Evolutionary conservation across 495 filamentous ascomycete species (phyloP).

Genomic region (Xylaria palmicola): DNA sequence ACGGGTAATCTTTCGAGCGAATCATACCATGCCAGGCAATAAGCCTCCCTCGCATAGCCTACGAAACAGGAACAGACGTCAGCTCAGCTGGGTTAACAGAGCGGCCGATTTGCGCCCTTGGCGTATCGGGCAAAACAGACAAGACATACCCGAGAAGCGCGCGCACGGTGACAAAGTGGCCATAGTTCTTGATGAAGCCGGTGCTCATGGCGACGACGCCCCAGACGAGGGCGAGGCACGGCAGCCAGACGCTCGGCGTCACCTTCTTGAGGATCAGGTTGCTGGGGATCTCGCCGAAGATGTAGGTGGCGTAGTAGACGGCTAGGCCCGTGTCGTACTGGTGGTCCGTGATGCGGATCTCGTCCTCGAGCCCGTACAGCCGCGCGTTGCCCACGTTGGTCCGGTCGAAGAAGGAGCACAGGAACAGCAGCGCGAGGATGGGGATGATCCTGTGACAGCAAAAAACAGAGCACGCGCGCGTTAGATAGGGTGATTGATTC

Average conservation of each 20-base stretch:
- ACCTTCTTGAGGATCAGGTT: conserved; percentile 81
- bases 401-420: conserved; percentile 72
- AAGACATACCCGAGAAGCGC: conserved; percentile 68
- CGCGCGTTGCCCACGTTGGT: conserved; percentile 83
- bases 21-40: conserved; percentile 48
- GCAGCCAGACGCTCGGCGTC: conserved; percentile 59
- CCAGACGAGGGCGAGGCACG: conserved; percentile 56
- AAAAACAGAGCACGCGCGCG: no score
- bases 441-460: conserved; percentile 41
- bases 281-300: conserved; percentile 70
- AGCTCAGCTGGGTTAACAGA: not conserved
- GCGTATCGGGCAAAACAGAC: conserved; percentile 29
- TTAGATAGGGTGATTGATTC: no score
- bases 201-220: conserved; percentile 61
- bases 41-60: conserved; percentile 49
- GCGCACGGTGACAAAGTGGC: conserved; percentile 71
- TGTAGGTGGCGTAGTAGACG: conserved; percentile 58
- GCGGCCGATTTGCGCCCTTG: not conserved
- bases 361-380: conserved; percentile 65
- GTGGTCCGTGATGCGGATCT: conserved; percentile 59
- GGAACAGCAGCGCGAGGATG: conserved; percentile 47
- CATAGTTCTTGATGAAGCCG: conserved; percentile 73
- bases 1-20: not conserved
- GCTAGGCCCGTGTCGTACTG: conserved; percentile 68
- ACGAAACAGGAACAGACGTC: not conserved